Evolutionary conservation across 2,329 filamentous ascomycete species (phyloP), one percentile per base, ranked within the genome.

Genomic region (Septoria linicola): DNA sequence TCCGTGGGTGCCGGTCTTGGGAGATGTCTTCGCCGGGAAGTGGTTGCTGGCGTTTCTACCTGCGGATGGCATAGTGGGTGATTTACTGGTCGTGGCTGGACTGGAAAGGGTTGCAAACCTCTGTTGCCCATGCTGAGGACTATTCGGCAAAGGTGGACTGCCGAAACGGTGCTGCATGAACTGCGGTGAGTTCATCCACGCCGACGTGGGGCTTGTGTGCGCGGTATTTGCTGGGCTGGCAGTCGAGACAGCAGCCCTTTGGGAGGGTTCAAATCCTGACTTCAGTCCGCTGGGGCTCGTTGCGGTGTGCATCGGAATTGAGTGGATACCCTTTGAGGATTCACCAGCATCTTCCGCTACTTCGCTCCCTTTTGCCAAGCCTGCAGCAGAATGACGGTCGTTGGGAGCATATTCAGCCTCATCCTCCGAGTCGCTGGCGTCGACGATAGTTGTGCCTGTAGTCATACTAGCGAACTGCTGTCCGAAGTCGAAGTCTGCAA

Each of bases 401-500:
- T 19, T 21, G 4, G 5, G 17, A 3, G 20, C 16, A 3, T 39
- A 3, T 8, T 20, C 21, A 3, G 40, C 3, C 31, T 43, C 37
- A 17, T 31, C 40, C 36, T 36, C 39, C 11, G 31, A 37, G 21
- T 36, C 31, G 32, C 39, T 49, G n/a, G 47, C 31, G 10, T 49
- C 46, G 27, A 42, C 19, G 23, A 42, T 42, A 5, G 39, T 35
- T 8, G 40, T 36, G 27, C 34, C 20, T 10, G 25, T 32, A 17
- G 30, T 25, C 13, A 34, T 27, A 25, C 20, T 16, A n/a, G 39
- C 20, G 11, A 49, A 36, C 19, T 27, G 27, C 16, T 44, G 41
- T 13, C 53, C 50, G 32, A 59, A 59, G 19, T 56, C 44, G 30
- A 59, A 56, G 10, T 45, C 52, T 6, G 50, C 21, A 14, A 58